Evolutionary conservation across 768 basidiomycete species (phyloP), one percentile per base, ranked within the genome.

Genomic region (Suillus paluster): DNA sequence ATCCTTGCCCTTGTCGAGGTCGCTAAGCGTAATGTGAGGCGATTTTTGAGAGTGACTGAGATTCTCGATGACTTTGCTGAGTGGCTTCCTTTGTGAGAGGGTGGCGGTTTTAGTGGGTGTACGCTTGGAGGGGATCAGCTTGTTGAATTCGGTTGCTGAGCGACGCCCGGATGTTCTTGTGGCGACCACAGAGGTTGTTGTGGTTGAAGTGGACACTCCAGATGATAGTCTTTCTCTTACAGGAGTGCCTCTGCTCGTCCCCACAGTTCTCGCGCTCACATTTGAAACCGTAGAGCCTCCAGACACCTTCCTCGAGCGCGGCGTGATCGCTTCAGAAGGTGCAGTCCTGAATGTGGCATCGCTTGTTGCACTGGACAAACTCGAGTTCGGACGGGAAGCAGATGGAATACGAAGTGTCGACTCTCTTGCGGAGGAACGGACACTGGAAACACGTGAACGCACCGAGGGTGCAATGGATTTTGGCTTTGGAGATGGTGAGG

Each of bases 401-500:
- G 76, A 61, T n/a, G 73, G 75, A 49, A 77, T 75, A 1, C 73
- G 73, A 5, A 75, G 67, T 12, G 63, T 75, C 19, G 73, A 71
- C 41, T 65, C 39, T 52, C 64, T 67, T 12, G 70, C 60, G 7
- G 77, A 71, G 1, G 72, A 66, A 25, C 75, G 76, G 6, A 73
- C 59, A 4, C 64, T 52, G 3, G 75, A 71, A 6, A 71, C 72
- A 60, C 61, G 69, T 34, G 61, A 53, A 34, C 63, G 71, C 27
- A 58, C 30, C 21, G 71, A 71, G 25, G 64, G 62, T 1, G 38
- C 10, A 11, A 60, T 50, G 45, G 67, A 65, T 57, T 58, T 76
- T 41, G 50, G 45, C 23, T 59, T 45, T 19, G 36, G 11, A n/a
- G 56, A 27, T 5, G 38, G 46, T 8, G 54, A 41, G 45, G 49